phyloP scores from a whole-genome alignment of 2,329 filamentous ascomycete genomes.

The Trichoderma koningiopsis region DNA sequence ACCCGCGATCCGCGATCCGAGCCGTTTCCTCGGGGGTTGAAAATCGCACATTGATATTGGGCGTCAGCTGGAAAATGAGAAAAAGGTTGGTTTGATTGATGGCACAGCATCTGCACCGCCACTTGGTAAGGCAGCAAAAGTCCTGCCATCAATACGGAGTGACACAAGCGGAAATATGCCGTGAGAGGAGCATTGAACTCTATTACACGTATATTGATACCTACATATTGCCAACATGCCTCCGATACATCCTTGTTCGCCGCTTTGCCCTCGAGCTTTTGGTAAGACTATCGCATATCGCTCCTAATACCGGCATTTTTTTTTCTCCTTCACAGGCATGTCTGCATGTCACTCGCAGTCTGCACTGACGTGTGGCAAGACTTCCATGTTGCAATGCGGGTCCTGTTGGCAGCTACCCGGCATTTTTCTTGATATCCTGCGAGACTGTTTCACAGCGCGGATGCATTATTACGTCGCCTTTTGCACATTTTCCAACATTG shows the following conservation, averaged over 20 bases:
- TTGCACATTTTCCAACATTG: background rate
- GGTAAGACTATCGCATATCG: background rate
- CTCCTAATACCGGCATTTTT: background rate
- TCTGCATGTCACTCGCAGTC: background rate
- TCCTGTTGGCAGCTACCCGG: slow-evolving; percentile 1
- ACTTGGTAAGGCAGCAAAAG: background rate
- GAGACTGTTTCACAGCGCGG: background rate
- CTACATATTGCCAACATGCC: background rate
- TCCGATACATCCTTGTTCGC: background rate
- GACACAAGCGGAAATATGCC: background rate
- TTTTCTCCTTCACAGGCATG: background rate
- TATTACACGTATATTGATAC: too few species aligned
- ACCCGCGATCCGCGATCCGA: background rate
- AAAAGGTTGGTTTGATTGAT: background rate
- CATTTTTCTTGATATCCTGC: background rate
- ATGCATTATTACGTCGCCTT: background rate
- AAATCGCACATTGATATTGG: background rate
- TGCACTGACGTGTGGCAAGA: background rate
- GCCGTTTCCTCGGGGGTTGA: background rate
- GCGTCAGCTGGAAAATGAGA: background rate
- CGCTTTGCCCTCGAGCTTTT: background rate
- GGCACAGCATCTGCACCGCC: background rate
- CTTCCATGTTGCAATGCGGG: background rate
- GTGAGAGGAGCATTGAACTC: background rate
- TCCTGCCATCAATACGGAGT: background rate